These are phyloP conservation scores for Citrus cavaleriei DNA, from an alignment of 345 rosid genomes.

Conservation along the genomic window DNA sequence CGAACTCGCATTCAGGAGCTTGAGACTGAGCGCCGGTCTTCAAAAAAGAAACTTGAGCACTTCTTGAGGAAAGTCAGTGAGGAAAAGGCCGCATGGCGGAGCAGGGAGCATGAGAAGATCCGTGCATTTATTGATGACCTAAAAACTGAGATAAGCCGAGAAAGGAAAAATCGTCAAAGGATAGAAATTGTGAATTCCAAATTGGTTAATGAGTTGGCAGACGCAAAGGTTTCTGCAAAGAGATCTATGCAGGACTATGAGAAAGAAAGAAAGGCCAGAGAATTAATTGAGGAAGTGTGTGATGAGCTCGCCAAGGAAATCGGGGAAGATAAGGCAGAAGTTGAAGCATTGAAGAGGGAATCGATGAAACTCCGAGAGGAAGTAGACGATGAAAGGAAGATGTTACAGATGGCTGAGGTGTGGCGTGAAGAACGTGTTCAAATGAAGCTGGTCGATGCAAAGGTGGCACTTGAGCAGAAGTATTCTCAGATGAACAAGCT, in stretches of 20 bases:
- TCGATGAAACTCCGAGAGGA: slow-evolving; percentile 63
- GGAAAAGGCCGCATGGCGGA: slow-evolving; percentile 79
- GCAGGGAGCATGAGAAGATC: slow-evolving; percentile 80
- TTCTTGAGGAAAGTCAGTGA: slow-evolving; percentile 79
- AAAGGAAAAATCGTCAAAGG: slow-evolving; percentile 67
- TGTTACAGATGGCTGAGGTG: slow-evolving; percentile 97
- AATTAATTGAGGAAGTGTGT: slow-evolving; percentile 80
- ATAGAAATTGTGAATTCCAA: slow-evolving; percentile 65
- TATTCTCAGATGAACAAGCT: slow-evolving; percentile 63
- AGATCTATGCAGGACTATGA: slow-evolving; percentile 57
- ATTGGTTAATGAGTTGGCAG: slow-evolving; percentile 67
- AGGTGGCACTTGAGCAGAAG: slow-evolving; percentile 53
- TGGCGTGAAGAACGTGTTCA: slow-evolving; percentile 98
- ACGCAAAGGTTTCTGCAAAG: slow-evolving; percentile 60
- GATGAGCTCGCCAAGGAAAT: slow-evolving; percentile 88
- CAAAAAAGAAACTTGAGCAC: slow-evolving; percentile 80
- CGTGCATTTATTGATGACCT: slow-evolving; percentile 68
- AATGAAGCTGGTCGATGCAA: slow-evolving; percentile 88
- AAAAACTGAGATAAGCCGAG: slow-evolving; percentile 61
- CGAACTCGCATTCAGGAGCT: slow-evolving; percentile 54
- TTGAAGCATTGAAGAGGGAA: slow-evolving; percentile 66
- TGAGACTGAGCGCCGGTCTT: slow-evolving; percentile 64
- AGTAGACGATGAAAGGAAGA: slow-evolving; percentile 79
- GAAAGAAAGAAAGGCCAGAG: slow-evolving; percentile 72
- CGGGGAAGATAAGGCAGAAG: slow-evolving; percentile 76